phyloP scores from a whole-genome alignment of 257 asterid genomes.

The Gentiana straminea region DNA sequence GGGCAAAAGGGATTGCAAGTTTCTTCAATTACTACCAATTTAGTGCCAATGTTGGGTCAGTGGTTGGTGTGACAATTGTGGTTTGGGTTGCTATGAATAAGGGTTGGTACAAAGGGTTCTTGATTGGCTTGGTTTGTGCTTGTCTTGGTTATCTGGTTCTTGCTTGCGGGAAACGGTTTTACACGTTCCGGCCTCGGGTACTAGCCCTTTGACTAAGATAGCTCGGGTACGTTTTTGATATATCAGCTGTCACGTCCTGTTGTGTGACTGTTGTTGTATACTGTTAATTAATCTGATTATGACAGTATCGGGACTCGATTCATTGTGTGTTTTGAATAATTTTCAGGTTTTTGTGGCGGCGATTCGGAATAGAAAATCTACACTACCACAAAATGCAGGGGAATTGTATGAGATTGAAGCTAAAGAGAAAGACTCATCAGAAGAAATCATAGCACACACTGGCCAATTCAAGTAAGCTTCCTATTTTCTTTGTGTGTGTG shows the following conservation, averaged over 20 bases:
- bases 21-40: conserved; percentile 47
- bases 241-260: conserved; percentile 5
- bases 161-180: conserved; percentile 32
- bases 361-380: conserved; percentile 22
- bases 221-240: conserved; percentile 21
- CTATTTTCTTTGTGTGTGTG: too few species aligned
- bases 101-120: conserved; percentile 56
- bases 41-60: conserved; percentile 38
- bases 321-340: not conserved
- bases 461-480: conserved; percentile 8
- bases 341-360: conserved; percentile 33
- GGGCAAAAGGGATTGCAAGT: conserved; percentile 28
- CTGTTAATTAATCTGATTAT: too few species aligned
- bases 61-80: conserved; percentile 45
- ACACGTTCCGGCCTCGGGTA: conserved; percentile 24
- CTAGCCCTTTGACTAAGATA: conserved; percentile 27
- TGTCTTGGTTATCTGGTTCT: conserved; percentile 33
- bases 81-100: conserved; percentile 46
- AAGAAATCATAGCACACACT: conserved; percentile 10
- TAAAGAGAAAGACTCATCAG: conserved; percentile 8
- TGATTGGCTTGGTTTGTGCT: conserved; percentile 26
- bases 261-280: too few species aligned
- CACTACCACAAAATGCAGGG: conserved; percentile 11
- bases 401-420: conserved; percentile 6
- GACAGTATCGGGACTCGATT: too few species aligned